Base-by-base conservation (phyloP, 2,329 filamentous ascomycete species). In the Aspergillus quadricinctus region DNA sequence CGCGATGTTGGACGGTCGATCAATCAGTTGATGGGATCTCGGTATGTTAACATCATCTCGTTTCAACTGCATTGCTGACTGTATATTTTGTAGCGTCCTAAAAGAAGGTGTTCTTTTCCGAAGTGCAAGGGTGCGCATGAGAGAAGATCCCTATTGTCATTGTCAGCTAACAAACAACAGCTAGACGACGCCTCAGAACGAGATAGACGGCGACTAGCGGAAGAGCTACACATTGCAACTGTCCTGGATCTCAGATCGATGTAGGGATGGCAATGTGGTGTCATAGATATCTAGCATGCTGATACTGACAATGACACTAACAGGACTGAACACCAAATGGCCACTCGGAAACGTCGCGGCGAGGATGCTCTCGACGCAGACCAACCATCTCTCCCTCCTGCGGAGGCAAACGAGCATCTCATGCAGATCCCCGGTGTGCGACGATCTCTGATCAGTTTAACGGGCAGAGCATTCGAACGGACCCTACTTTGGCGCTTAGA, bases 221-320 rank as follows among this genome's bases (percentile, higher is more conserved):
- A 85, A 7, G 80, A 84, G 31, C 81, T 87, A 63, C 80, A 82
- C 23, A 83, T 96, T 61, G 83, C 80, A 62, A 90, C 86, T 2
- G 83, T 96, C 43, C 82, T 96, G 57, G 92, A 96, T 75, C 77
- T 96, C 10, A 83, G 92, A 55, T 90, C 90, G 59, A 85, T 87
- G 85, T 90, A 80, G 57, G 72, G 57, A 7, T 3, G 31, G 31
- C 31, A 35, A 31, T 14, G 41, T 10, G n/a, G 4, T 19, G 25
- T 29, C 19, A 27, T 25, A 28, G 10, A 46, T 10, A 23, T 23
- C 23, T 23, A 23, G 53, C 21, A 51, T 27, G 19, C 7, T 6
- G 40, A 21, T 35, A 40, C 31, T 52, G 28, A 52, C 21, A 55
- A 52, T 48, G 52, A 58, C 37, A 4, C 23, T 31, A 17, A 48